Evolutionary conservation across 225 moss, liverwort and hornwort species (phyloP).

Genomic region (Straminergon stramineum): DNA sequence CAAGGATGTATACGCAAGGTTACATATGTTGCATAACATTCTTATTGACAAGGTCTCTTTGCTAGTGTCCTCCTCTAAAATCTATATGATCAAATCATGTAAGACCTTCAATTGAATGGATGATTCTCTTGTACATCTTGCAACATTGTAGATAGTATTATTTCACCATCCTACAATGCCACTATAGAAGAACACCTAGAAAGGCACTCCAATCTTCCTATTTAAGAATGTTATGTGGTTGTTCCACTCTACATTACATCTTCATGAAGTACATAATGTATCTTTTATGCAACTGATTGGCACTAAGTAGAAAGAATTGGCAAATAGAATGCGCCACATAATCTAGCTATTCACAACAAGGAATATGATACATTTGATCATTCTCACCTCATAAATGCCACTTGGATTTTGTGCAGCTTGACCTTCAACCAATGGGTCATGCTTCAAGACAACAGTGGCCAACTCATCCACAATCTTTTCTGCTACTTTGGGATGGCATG

Average conservation of each 20-base stretch:
- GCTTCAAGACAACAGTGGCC: not conserved
- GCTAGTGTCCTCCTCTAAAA: not conserved
- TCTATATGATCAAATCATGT: not conserved
- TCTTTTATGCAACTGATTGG: not conserved
- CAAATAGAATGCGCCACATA: not conserved
- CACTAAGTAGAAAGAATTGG: not conserved
- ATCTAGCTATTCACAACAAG: not conserved
- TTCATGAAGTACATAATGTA: not conserved
- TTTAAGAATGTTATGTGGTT: not conserved
- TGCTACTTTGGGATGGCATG: constrained; percentile 22
- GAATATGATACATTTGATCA: too few species aligned
- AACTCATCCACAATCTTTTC: constrained; percentile 42
- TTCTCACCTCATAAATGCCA: not conserved
- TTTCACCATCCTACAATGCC: not conserved
- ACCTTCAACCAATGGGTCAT: not conserved
- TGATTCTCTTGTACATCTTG: not conserved
- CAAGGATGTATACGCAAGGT: not conserved
- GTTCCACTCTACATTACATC: not conserved
- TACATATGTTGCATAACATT: not conserved
- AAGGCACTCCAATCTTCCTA: not conserved
- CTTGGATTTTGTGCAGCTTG: not conserved
- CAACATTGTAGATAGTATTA: not conserved
- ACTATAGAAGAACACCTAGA: not conserved
- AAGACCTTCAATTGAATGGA: not conserved
- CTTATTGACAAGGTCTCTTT: not conserved